phyloP scores from a whole-genome alignment of 2,329 filamentous ascomycete species.

The Claviceps maximensis region DNA sequence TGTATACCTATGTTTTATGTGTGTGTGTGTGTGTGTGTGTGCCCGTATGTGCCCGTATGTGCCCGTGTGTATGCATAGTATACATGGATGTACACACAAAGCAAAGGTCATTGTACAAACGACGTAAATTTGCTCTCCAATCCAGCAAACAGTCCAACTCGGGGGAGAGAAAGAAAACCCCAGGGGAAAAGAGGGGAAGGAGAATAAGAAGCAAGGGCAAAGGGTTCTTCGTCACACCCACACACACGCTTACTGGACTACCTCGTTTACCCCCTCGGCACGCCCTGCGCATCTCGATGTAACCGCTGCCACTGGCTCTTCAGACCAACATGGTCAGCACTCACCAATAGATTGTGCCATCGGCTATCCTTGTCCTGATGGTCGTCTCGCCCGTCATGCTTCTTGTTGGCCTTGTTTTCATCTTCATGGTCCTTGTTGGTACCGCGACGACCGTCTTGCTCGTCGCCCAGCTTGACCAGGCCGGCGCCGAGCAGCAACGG shows the following conservation, averaged over 20 bases:
- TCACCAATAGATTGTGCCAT: constrained; percentile 23
- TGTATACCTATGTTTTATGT: not conserved
- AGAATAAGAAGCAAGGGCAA: not conserved
- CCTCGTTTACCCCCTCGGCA: not conserved
- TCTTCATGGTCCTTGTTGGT: no score
- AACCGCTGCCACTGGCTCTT: constrained; percentile 23
- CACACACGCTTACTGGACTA: not conserved
- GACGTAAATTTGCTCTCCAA: no score
- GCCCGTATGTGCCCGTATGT: no score
- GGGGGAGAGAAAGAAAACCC: not conserved
- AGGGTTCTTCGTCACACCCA: not conserved
- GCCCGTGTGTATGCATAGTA: no score
- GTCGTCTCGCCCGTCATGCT: constrained; percentile 1
- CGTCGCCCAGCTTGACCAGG: constrained; percentile 11
- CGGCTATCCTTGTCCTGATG: constrained; percentile 1
- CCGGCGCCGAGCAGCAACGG: constrained; percentile 23
- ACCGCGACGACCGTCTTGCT: no score
- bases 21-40: no score
- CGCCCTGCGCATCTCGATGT: constrained; percentile 13
- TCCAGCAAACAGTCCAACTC: no score
- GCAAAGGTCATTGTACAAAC: not conserved
- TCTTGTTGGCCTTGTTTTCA: constrained; percentile 7
- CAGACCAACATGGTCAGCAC: constrained; percentile 16
- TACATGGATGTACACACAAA: no score
- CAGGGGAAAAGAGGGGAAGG: not conserved